phyloP scores from a whole-genome alignment of 1,139 yeast genomes.

The Suhomyces bribrorum region DNA sequence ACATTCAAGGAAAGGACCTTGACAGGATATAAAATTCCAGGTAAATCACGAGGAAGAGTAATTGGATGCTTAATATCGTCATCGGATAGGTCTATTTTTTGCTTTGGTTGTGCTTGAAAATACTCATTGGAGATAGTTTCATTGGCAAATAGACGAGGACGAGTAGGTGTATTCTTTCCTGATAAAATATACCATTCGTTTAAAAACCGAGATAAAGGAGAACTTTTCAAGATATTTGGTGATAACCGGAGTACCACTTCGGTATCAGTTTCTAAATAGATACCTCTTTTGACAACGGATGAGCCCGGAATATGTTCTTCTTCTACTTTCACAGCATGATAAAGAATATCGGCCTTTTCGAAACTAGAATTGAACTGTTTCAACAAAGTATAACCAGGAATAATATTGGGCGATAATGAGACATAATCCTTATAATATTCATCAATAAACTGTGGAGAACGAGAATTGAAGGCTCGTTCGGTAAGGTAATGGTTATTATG shows the following conservation, averaged over 20 bases:
- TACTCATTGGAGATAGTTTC: conserved; percentile 19
- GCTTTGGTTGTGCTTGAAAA: conserved; percentile 12
- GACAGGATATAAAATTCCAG: conserved; percentile 33
- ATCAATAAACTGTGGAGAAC: conserved; percentile 12
- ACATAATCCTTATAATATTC: conserved; percentile 17
- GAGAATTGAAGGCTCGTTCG: conserved; percentile 17
- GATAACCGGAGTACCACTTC: conserved; percentile 28
- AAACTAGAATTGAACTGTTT: conserved; percentile 20
- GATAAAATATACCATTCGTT: conserved; percentile 40
- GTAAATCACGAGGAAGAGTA: conserved; percentile 30
- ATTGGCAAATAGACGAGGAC: conserved; percentile 23
- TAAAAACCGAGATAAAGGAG: conserved; percentile 28
- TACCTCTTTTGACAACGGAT: conserved; percentile 1
- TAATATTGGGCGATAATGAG: conserved; percentile 19
- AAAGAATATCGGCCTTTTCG: conserved; percentile 20
- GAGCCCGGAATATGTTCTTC: conserved; percentile 2
- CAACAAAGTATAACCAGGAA: conserved; percentile 28
- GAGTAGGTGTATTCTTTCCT: conserved; percentile 22
- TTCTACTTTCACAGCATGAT: conserved; percentile 18
- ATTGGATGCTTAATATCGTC: conserved; percentile 18
- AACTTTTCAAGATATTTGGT: conserved; percentile 24
- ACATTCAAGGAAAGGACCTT: conserved; percentile 21
- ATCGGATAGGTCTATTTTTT: conserved; percentile 5
- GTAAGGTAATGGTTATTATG: conserved; percentile 26
- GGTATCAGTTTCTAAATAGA: conserved; percentile 14